These are phyloP conservation scores for Antarctomyces pellizariae DNA, from an alignment of 495 filamentous ascomycete species.

Conservation along the genomic window DNA sequence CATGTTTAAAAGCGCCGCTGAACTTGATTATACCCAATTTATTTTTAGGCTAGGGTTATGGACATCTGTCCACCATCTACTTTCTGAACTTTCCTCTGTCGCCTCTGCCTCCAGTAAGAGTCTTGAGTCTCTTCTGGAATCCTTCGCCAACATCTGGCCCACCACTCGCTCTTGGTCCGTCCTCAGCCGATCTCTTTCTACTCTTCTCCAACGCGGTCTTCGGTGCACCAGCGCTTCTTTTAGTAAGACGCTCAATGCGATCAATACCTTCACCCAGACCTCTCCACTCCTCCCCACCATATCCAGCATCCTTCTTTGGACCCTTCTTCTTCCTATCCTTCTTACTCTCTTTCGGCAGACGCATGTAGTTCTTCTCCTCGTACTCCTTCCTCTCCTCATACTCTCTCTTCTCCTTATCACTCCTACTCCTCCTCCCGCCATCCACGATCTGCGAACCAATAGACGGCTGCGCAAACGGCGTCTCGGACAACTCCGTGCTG, in stretches of 20 bases:
- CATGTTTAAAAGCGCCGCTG: no score
- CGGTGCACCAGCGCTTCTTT: conserved; percentile 28
- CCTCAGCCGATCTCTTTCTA: conserved; percentile 43
- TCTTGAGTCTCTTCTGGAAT: conserved; percentile 54
- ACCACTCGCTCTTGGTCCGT: conserved; percentile 33
- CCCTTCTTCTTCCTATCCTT: conserved; percentile 36
- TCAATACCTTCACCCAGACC: conserved; percentile 58
- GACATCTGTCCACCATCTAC: background rate
- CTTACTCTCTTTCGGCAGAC: conserved; percentile 61
- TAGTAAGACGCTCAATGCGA: conserved; percentile 48
- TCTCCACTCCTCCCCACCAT: conserved; percentile 70
- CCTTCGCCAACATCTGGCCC: conserved; percentile 35
- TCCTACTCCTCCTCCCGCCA: conserved; percentile 50
- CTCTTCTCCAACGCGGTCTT: conserved; percentile 49
- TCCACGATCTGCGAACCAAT: conserved; percentile 62
- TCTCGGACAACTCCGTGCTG: conserved; percentile 48
- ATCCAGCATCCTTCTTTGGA: conserved; percentile 26
- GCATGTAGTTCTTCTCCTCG: conserved; percentile 71
- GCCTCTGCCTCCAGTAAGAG: conserved; percentile 33
- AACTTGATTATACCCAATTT: no score
- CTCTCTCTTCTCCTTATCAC: conserved; percentile 36
- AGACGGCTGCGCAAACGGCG: conserved; percentile 54
- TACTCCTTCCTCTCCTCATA: conserved; percentile 55
- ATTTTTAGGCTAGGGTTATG: background rate
- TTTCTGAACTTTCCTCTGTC: conserved; percentile 27